phyloP scores from a whole-genome alignment of 139 green algal genomes.

The Chlamydomonas sp. region DNA sequence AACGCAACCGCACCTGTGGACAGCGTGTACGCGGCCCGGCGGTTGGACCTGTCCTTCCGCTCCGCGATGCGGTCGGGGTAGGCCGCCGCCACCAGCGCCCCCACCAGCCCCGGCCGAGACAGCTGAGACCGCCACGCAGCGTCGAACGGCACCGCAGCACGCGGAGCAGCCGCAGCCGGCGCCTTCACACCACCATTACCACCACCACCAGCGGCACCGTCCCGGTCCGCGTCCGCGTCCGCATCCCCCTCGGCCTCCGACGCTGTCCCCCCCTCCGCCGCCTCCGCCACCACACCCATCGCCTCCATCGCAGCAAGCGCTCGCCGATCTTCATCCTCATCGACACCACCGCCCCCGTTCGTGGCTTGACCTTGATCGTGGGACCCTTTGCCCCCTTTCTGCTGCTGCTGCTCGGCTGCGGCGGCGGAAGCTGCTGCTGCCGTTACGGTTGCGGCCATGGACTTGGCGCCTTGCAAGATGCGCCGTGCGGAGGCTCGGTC shows the following conservation, averaged over 20 bases:
- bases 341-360: no score
- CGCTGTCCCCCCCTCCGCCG: no score
- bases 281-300: no score
- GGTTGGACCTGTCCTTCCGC: slow-evolving; percentile 18
- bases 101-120: slow-evolving; percentile 35
- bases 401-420: slow-evolving; percentile 14
- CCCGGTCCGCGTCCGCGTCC: no score
- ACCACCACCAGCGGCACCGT: no score
- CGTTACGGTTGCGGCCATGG: slow-evolving; percentile 32
- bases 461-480: slow-evolving; percentile 39
- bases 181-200: no score
- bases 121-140: slow-evolving; percentile 40
- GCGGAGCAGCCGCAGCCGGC: background rate
- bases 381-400: no score
- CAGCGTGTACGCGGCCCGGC: slow-evolving; percentile 13
- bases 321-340: no score
- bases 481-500: slow-evolving; percentile 31
- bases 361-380: no score
- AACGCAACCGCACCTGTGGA: background rate
- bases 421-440: background rate
- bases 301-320: no score
- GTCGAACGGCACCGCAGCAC: background rate
- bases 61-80: slow-evolving; percentile 72
- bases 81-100: slow-evolving; percentile 63
- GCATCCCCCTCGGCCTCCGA: no score